A percentile compares a stretch with the other conserved stretches of the same genome.
phyloP scores from a whole-genome alignment of 441 rosid species.

The Pelargonium fulgidum region DNA sequence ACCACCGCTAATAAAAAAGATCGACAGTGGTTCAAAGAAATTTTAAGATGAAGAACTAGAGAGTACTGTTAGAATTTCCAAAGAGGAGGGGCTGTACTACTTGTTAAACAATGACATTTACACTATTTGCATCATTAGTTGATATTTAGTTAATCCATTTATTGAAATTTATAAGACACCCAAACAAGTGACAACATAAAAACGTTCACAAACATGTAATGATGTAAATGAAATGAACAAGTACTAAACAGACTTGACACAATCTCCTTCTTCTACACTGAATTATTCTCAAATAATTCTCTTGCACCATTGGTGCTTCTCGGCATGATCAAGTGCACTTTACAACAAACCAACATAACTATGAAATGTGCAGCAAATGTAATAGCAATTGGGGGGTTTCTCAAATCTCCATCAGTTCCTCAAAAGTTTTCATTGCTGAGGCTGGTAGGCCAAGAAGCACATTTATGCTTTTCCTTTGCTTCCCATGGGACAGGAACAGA shows the following conservation, averaged over 20 bases:
- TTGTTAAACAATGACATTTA: too few species aligned
- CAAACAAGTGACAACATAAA: background rate
- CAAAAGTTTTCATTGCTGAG: slow-evolving; percentile 64
- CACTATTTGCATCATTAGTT: too few species aligned
- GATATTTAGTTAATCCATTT: too few species aligned
- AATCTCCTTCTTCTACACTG: background rate
- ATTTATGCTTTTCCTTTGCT: slow-evolving; percentile 51
- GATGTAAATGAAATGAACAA: background rate
- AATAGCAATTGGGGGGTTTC: background rate
- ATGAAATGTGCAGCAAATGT: background rate
- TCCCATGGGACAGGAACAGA: slow-evolving; percentile 59
- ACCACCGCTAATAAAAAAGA: too few species aligned
- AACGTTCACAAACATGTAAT: background rate
- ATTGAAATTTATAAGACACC: background rate
- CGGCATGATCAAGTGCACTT: background rate
- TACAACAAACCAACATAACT: background rate
- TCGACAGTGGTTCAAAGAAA: too few species aligned
- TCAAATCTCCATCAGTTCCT: slow-evolving; percentile 45
- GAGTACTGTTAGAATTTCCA: too few species aligned
- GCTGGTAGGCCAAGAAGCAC: slow-evolving; percentile 69
- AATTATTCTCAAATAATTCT: background rate
- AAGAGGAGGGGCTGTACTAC: too few species aligned
- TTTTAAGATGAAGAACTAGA: too few species aligned
- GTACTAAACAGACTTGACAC: background rate
- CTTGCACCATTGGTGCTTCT: background rate